These are phyloP conservation scores for Vitis labrusca DNA, from an alignment of 164 flowering plant species.

Conservation along the genomic window DNA sequence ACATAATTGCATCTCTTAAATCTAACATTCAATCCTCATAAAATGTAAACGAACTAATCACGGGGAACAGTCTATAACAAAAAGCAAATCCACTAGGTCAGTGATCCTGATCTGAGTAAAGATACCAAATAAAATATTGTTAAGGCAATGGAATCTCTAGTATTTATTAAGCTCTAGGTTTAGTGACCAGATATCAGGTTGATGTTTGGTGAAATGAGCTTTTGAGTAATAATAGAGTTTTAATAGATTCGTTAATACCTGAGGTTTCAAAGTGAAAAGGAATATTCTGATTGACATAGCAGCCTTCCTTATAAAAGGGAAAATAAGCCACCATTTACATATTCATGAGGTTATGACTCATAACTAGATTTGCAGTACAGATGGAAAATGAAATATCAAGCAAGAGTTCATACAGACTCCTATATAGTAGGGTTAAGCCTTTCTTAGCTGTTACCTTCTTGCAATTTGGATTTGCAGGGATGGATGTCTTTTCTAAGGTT, in stretches of 20 bases:
- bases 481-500: constrained; percentile 65
- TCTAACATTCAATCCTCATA: too few species aligned
- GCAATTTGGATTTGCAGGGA: constrained; percentile 68
- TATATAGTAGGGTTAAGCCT: constrained; percentile 40
- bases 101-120: too few species aligned
- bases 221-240: neutral
- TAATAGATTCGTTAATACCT: neutral
- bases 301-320: neutral
- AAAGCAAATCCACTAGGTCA: too few species aligned
- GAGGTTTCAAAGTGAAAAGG: neutral
- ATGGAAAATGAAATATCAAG: neutral
- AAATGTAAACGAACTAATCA: too few species aligned
- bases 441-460: constrained; percentile 53
- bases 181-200: neutral
- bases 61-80: too few species aligned
- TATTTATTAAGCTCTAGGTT: too few species aligned
- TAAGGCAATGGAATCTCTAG: too few species aligned
- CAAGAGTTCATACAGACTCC: neutral
- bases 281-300: neutral
- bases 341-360: too few species aligned
- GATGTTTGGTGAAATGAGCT: neutral
- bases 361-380: too few species aligned
- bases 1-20: too few species aligned
- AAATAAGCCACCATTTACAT: too few species aligned
- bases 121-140: too few species aligned